Evolutionary conservation across 345 rosid genomes (phyloP).

Genomic region (Boechera stricta): DNA sequence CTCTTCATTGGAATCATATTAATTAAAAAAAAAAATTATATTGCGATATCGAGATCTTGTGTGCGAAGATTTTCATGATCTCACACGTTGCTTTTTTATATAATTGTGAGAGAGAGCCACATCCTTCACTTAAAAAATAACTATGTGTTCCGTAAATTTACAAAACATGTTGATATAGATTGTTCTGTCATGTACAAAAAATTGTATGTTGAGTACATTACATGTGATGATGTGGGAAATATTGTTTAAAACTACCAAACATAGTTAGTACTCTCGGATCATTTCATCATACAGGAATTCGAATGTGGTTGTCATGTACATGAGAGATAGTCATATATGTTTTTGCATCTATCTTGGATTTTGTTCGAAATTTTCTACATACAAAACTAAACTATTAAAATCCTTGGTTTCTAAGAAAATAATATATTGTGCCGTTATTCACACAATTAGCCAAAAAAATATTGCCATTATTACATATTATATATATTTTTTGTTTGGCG

Average conservation of each 20-base stretch:
- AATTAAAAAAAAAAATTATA: neutral
- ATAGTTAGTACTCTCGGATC: neutral
- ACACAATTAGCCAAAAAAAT: neutral
- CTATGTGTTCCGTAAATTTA: neutral
- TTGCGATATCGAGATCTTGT: neutral
- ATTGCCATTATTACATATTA: neutral
- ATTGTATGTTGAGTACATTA: neutral
- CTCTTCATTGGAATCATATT: neutral
- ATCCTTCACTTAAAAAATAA: neutral
- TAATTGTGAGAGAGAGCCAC: neutral
- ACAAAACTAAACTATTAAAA: neutral
- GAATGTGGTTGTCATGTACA: neutral
- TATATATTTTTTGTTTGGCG: neutral
- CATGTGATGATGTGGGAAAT: slow-evolving; percentile 8
- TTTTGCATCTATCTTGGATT: neutral
- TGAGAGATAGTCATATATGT: neutral
- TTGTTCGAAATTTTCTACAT: neutral
- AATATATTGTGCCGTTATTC: neutral
- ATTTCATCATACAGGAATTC: neutral
- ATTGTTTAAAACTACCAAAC: neutral
- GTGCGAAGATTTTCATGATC: neutral
- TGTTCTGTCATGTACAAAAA: neutral
- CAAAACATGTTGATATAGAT: neutral
- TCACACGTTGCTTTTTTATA: too few relatives aligned
- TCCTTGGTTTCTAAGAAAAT: neutral